phyloP scores from a whole-genome alignment of 2,329 filamentous ascomycete species.

The Trichophyton mentagrophytes region DNA sequence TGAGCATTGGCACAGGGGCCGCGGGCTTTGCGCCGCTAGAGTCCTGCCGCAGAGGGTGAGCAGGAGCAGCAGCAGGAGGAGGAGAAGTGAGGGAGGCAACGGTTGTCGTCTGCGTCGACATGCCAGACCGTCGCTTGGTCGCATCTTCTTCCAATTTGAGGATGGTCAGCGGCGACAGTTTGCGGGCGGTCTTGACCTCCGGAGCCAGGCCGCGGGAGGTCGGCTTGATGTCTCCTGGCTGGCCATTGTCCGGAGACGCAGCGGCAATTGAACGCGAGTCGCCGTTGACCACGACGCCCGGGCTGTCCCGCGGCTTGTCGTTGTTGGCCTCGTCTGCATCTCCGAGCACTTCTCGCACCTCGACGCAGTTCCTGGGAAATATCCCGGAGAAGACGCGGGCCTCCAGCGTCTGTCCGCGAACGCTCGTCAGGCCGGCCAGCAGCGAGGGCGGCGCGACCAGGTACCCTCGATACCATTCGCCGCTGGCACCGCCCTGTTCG shows the following conservation, averaged over 20 bases:
- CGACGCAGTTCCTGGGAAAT: slow-evolving; percentile 87
- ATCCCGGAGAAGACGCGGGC: slow-evolving; percentile 97
- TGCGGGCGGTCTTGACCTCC: slow-evolving; percentile 26
- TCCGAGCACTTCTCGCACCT: slow-evolving; percentile 82
- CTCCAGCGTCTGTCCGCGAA: slow-evolving; percentile 85
- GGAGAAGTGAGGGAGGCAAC: slow-evolving; percentile 24
- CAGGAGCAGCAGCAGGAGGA: slow-evolving; percentile 9
- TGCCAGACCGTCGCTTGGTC: slow-evolving; percentile 21
- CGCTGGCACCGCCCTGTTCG: slow-evolving; percentile 74
- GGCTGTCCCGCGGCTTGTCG: slow-evolving; percentile 15
- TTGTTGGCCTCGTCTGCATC: slow-evolving; percentile 43
- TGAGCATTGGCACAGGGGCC: slow-evolving; percentile 91
- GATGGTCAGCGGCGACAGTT: slow-evolving; percentile 29
- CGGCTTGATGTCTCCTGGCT: slow-evolving; percentile 4
- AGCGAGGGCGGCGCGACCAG: slow-evolving; percentile 87
- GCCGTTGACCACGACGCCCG: slow-evolving; percentile 21
- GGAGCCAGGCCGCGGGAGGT: slow-evolving; percentile 15
- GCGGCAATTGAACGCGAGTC: slow-evolving; percentile 13
- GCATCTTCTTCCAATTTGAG: slow-evolving; percentile 26
- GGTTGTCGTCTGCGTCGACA: slow-evolving; percentile 20
- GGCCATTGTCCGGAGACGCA: background rate
- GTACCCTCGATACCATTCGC: slow-evolving; percentile 90
- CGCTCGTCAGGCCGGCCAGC: slow-evolving; percentile 77
- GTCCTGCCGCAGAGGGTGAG: slow-evolving; percentile 35
- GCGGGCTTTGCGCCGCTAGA: slow-evolving; percentile 57